Evolutionary conservation across 192 early-diverging fungal species (phyloP), one percentile per base, ranked within the genome.

Genomic region (Podila epicladia): DNA sequence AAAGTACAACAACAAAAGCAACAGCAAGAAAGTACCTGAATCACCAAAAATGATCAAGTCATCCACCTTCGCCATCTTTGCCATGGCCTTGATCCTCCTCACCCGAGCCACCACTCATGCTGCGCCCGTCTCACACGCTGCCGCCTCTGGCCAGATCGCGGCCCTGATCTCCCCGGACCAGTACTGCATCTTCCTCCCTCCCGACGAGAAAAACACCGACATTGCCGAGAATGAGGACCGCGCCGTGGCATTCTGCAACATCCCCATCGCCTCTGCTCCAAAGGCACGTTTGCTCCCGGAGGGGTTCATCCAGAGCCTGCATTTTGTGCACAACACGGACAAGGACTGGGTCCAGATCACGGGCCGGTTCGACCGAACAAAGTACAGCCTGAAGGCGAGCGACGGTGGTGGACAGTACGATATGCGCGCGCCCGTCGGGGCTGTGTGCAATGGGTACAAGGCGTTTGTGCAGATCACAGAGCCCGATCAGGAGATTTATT

Each of bases 361-460:
- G 19, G 88, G 88, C 31, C 74, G 73, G 19, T 85, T 89, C 11
- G 76, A 89, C 55, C 62, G 67, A 11, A 32, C 62, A 11, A 83
- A 80, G 51, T 85, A 75, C 12, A 74, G 69, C 15, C 65, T 87
- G 15, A 66, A 69, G 13, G 6, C 38, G 8, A 75, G 50, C 26
- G 88, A 89, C 62, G 84, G 82, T 22, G 88, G 88, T 33, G 88
- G 88, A 68, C 88, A 87, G 64, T 84, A 84, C 24, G 88, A 89
- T 79, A 57, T 75, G 1, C 48, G 65, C 4, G 83, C 88, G 4
- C 88, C 88, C 35, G 31, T 19, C 1, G 75, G 80, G 31, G 65
- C 87, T 15, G 59, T 45, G 2, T 88, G 87, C 61, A 58, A 65
- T 53, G 82, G 83, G 13, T 84, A 77, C 58, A 72, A 63, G 15